Base-by-base conservation (phyloP, 768 basidiomycete species). In the Leccinum uliginosum region DNA sequence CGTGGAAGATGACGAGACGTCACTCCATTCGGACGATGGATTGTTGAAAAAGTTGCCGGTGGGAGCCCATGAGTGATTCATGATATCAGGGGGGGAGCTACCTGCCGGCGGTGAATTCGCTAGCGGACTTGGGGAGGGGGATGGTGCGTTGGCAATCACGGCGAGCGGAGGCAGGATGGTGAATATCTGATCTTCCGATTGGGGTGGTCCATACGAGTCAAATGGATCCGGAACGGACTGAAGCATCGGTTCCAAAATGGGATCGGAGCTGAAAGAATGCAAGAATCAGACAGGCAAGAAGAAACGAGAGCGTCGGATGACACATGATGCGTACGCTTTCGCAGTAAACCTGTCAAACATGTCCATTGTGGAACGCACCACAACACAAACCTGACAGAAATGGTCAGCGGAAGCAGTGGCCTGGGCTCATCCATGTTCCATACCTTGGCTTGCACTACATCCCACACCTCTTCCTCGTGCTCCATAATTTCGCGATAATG, bases 381-480 rank as follows among this genome's bases (percentile, higher is more conserved):
- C 87, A 30, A 94, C 79, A 66, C 87, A 93, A 51, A 86, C 78
- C 88, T 89, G 55, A 35, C 11, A 58, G 21, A 57, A 57, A n/a
- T 62, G 38, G 44, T 66, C 45, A 59, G 58, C 53, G 59, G 50
- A 58, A 30, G 35, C 58, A 56, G 29, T 45, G 11, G 27, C 15
- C 21, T 6, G 30, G 30, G 34, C 27, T n/a, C 30, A 24, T 35
- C 21, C 45, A 26, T 46, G 21, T 46, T 54, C 14, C 35, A 70
- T 61, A 89, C 89, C 78, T 95, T 96, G 60, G 79, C 83, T 68
- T 95, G 85, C 6, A 96, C 91, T 14, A 84, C 83, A 64, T 94
- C 85, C 95, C 95, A 98, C n/a, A 93, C 88, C 71, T 96, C 87
- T 63, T 95, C 92, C 73, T 97, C 94, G 63, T 94, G 93, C 57